These are phyloP conservation scores for Trametes villosa DNA, from an alignment of 768 basidiomycete species.

Conservation along the genomic window DNA sequence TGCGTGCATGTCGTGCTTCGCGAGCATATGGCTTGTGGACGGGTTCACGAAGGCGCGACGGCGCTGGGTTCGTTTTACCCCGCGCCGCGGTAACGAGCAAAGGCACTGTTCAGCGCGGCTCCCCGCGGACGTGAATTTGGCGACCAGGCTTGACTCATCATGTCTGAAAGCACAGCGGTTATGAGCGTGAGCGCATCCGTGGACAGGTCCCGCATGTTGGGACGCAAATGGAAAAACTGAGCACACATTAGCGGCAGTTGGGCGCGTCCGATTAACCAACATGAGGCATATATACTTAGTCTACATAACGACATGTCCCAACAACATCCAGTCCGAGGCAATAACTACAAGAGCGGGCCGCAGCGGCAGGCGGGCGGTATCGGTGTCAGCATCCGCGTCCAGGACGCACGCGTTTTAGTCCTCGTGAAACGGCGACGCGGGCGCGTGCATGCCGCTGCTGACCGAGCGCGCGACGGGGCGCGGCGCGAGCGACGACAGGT, in stretches of 20 bases:
- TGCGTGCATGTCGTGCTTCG: conserved; percentile 10
- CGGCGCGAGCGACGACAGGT: conserved; percentile 56
- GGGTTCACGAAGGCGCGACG: conserved; percentile 3
- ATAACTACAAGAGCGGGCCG: conserved; percentile 17
- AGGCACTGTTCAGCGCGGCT: neutral
- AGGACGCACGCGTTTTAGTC: neutral
- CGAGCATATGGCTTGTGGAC: conserved; percentile 14
- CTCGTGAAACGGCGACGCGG: conserved; percentile 13
- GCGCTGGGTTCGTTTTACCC: neutral
- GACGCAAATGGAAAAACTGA: no score
- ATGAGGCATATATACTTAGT: conserved; percentile 14
- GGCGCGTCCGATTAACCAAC: conserved; percentile 11
- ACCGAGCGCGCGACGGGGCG: conserved; percentile 46
- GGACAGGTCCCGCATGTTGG: no score
- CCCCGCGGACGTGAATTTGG: neutral
- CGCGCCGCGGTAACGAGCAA: conserved; percentile 15
- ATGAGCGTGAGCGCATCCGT: no score
- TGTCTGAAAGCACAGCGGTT: no score
- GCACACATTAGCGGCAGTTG: conserved; percentile 1
- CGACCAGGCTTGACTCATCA: no score
- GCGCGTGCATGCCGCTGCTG: conserved; percentile 29
- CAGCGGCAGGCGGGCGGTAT: neutral
- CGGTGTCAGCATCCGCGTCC: neutral
- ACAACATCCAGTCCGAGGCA: conserved; percentile 13
- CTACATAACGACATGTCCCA: conserved; percentile 23